Conservation (phyloP, 1,139 yeast genomes). For the Hemisphaericaspora lyxosophila region DNA sequence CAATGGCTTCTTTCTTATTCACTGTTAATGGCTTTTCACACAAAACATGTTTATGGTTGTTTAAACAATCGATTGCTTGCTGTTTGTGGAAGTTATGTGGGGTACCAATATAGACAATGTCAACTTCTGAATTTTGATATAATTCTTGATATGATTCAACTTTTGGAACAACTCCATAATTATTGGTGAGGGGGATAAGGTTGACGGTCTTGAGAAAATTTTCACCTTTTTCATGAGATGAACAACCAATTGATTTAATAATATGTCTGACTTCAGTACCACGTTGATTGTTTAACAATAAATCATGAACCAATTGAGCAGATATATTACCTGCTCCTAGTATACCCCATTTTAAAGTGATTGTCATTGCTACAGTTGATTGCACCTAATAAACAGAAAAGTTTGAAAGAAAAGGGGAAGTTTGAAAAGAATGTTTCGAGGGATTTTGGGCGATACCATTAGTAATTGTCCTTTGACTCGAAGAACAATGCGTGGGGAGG, state of each 20-base stretch:
- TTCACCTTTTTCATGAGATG: conserved; percentile 27
- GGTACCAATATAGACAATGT: conserved; percentile 57
- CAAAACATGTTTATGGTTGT: conserved; percentile 52
- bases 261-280: conserved; percentile 24
- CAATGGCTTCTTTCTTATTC: conserved; percentile 46
- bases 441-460: conserved; percentile 1
- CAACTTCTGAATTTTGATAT: conserved; percentile 44
- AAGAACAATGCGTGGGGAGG: background rate
- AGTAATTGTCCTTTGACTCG: too few relatives aligned
- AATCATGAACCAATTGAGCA: conserved; percentile 38
- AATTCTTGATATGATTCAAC: conserved; percentile 34
- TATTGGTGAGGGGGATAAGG: conserved; percentile 15
- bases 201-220: conserved; percentile 21
- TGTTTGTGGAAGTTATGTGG: conserved; percentile 59
- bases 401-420: background rate
- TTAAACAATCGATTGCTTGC: conserved; percentile 48
- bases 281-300: conserved; percentile 28
- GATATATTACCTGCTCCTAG: conserved; percentile 50
- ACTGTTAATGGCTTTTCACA: conserved; percentile 65
- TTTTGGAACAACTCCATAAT: conserved; percentile 20
- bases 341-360: conserved; percentile 38
- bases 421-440: too few relatives aligned
- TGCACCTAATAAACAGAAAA: background rate
- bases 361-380: conserved; percentile 14
- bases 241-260: conserved; percentile 34